Conservation (phyloP, 2,329 filamentous ascomycete genomes). For the Exophiala sp. region DNA sequence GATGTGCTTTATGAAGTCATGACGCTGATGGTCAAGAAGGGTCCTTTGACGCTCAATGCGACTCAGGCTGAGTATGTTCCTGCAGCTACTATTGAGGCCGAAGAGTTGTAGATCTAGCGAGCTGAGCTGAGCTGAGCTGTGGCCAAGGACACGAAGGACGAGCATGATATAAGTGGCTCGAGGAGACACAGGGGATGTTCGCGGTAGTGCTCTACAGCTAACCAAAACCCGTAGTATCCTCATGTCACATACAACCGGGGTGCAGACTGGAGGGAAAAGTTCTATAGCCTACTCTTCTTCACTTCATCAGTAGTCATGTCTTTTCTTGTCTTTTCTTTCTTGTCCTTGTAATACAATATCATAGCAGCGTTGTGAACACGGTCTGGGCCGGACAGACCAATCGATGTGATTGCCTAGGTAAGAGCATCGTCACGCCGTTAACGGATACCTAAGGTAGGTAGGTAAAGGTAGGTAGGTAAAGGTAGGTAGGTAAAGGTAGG, state of each 20-base stretch:
- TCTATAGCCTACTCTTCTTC: neutral
- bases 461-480: no score
- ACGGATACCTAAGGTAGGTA: no score
- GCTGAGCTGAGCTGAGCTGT: no score
- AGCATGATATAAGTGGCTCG: no score
- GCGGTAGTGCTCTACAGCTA: no score
- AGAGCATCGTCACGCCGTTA: neutral
- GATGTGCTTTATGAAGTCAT: conserved; percentile 71
- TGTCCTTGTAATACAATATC: neutral
- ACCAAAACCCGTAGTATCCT: no score
- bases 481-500: no score
- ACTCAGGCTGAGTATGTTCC: conserved; percentile 11
- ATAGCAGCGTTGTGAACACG: neutral
- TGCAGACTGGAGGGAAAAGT: no score
- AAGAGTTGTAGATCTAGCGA: neutral
- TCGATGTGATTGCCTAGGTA: neutral
- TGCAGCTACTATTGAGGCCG: neutral
- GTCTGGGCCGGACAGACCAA: neutral
- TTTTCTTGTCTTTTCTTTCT: neutral
- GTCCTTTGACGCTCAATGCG: conserved; percentile 51
- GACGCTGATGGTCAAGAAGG: conserved; percentile 76
- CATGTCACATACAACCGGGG: no score
- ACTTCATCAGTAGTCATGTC: neutral
- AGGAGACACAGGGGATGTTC: no score
- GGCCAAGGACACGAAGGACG: no score